Percentiles rank a stretch among this genome's conserved stretches.
Evolutionary conservation across 208 protist genomes (phyloP).

Genomic region (Leishmania martiniquensis): DNA sequence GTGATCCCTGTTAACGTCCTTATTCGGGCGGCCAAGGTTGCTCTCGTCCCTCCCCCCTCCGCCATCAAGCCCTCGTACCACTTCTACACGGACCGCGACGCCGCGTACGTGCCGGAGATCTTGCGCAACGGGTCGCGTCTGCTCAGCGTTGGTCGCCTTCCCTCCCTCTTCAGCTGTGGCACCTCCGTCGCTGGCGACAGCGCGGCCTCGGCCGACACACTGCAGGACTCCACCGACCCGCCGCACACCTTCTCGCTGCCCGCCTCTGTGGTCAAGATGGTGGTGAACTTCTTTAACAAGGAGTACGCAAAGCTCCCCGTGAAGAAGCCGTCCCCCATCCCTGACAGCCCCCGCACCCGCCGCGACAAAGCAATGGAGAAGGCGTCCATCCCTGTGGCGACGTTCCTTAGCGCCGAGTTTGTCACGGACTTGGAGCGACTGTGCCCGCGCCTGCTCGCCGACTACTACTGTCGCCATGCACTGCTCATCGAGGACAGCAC

Average conservation of each 20-base stretch:
- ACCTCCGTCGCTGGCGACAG: constrained; percentile 16
- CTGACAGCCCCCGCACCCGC: constrained; percentile 60
- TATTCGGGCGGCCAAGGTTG: constrained; percentile 45
- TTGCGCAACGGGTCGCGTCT: constrained; percentile 74
- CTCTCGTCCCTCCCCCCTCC: constrained; percentile 31
- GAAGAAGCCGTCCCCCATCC: constrained; percentile 53
- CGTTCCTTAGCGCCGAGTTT: constrained; percentile 64
- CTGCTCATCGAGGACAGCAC: constrained; percentile 77
- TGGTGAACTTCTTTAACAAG: constrained; percentile 71
- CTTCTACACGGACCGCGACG: constrained; percentile 74
- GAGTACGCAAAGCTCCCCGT: constrained; percentile 55
- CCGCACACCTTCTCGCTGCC: constrained; percentile 65
- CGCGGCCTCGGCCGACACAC: not conserved
- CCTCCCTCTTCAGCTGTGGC: constrained; percentile 4
- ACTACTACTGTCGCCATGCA: constrained; percentile 65
- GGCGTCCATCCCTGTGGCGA: constrained; percentile 49
- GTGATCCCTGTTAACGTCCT: constrained; percentile 38
- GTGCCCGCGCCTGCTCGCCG: constrained; percentile 49
- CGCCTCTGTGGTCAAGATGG: constrained; percentile 50
- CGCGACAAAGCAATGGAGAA: constrained; percentile 71
- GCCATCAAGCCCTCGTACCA: constrained; percentile 42
- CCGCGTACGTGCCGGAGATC: constrained; percentile 66
- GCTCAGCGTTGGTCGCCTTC: constrained; percentile 56
- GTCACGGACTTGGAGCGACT: constrained; percentile 62
- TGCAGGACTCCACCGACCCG: constrained; percentile 35